These are phyloP conservation scores for Leucogyrophana mollusca DNA, from an alignment of 768 basidiomycete genomes.

Conservation along the genomic window DNA sequence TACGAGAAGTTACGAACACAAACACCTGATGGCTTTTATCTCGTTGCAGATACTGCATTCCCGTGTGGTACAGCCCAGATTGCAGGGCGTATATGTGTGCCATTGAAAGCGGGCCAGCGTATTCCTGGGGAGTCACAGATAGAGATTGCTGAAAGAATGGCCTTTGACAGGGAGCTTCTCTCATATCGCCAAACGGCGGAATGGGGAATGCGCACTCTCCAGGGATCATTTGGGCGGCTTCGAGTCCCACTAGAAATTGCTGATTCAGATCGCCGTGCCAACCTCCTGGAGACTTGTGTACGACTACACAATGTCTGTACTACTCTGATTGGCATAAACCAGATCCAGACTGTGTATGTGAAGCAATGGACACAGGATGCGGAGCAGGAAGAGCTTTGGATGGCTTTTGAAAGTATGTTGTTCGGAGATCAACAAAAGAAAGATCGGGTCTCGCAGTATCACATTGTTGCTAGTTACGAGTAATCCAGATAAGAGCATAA, in stretches of 20 bases:
- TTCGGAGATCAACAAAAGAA: conserved; percentile 32
- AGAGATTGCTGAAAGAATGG: conserved; percentile 21
- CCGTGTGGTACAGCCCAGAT: conserved; percentile 33
- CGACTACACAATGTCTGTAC: conserved; percentile 34
- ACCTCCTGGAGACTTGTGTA: conserved; percentile 37
- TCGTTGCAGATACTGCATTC: conserved; percentile 48
- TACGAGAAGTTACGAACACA: conserved; percentile 30
- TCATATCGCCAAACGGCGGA: conserved; percentile 49
- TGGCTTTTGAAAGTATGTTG: conserved; percentile 34
- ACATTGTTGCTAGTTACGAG: conserved; percentile 23
- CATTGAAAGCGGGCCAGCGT: conserved; percentile 33
- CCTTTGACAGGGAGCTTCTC: conserved; percentile 37
- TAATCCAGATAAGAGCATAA: no score
- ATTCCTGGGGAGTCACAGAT: conserved; percentile 9
- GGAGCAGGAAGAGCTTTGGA: conserved; percentile 34
- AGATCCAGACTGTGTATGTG: conserved; percentile 42
- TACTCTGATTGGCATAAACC: conserved; percentile 38
- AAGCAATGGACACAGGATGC: conserved; percentile 32
- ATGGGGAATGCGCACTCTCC: conserved; percentile 47
- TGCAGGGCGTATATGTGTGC: conserved; percentile 33
- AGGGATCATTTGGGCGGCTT: conserved; percentile 46
- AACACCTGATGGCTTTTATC: conserved; percentile 41
- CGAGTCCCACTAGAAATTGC: conserved; percentile 38
- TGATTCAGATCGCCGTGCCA: conserved; percentile 15
- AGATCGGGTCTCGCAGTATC: conserved; percentile 36